Evolutionary conservation across 495 filamentous ascomycete genomes (phyloP), one percentile per base, ranked within the genome.

Genomic region (Neurospora terricola): DNA sequence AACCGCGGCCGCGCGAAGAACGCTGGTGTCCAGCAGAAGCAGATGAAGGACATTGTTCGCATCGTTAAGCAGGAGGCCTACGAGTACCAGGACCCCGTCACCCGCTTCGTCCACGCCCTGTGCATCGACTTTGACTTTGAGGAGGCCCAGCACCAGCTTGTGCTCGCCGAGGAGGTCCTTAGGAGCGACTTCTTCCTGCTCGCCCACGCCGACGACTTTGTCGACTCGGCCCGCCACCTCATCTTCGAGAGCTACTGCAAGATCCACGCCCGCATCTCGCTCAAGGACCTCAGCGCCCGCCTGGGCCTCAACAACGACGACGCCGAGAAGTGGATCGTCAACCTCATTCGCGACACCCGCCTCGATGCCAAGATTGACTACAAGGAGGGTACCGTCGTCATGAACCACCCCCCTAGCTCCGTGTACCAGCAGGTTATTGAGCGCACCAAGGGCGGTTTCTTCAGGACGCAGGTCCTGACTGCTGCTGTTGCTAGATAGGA

Each of bases 311-410:
- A 90, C 78, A 89, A 93, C 78, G 94, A 97, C 78, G 96, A 97
- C 77, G 96, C 96, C 76, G 96, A 99, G 90, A 98, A 98, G 87
- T 98, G 96, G 96, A 99, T 99, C 76, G 96, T 99, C 73, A 99
- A 99, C 85, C 88, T 98, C 62, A 99, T 99, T 84, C 90, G 96
- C 73, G 96, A 99, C 81, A 99, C 96, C 3, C 88, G 96, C 70
- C 93, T 99, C 48, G 96, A 99, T 78, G 96, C 96, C 74, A 99
- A 99, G 89, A 96, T 99, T 76, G 96, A 99, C 82, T 98, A 97
- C 84, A 92, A 98, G 86, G 93, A 94, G 84, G 96, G 96, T 76
- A 99, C 96, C 48, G 96, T 99, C 37, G 90, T 99, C 73, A 99
- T 99, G 96, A 99, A 99, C 85, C 96, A 99, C 85, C 96, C 96